Evolutionary conservation across 1,139 yeast genomes (phyloP), one percentile per base, ranked within the genome.

Genomic region (Pichia inconspicua): DNA sequence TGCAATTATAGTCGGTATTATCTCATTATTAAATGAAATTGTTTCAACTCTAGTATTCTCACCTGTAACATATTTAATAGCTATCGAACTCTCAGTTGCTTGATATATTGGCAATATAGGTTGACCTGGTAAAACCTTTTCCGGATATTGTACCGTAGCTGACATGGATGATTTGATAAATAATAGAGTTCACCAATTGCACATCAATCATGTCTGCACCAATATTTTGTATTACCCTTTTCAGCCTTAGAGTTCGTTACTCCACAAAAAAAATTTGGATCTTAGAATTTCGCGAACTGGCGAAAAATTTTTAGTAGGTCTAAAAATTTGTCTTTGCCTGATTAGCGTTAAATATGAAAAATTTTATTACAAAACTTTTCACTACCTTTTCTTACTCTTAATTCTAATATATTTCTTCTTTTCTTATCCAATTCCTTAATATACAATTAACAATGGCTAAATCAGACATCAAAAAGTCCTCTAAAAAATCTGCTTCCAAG

Each of bases 71-170:
- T 72, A 79, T 48, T 68, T 67, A 17, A 70, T 65, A 5, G 49
- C 43, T 12, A 36, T 22, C 1, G 50, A 34, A 2, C 28, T 19
- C 5, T 41, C 49, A 4, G 47, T 51, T 43, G 40, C 68, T 59
- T 6, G 25, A 40, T 48, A 17, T 50, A 54, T 48, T 57, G 84
- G 83, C 35, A 74, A 72, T 34, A 76, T 66, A 12, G 77, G 70
- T 55, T 88, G 96, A 1, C 97, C 96, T 1, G 97, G 97, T 15
- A 85, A 74, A 3, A 80, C 89, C 40, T 58, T 48, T 30, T 57
- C 53, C 38, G 69, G 68, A 40, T 38, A 40, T 17, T 43, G 17
- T 4, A 5, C 27, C 12, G 5, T 3, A 40, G 14, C 15, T 19
- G 25, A 22, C 52, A 65, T 57, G 22, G 52, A 56, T 17, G 19